Evolutionary conservation across 108 stramenopile species (phyloP), one percentile per base, ranked within the genome.

Genomic region (Epithemia pelagica): DNA sequence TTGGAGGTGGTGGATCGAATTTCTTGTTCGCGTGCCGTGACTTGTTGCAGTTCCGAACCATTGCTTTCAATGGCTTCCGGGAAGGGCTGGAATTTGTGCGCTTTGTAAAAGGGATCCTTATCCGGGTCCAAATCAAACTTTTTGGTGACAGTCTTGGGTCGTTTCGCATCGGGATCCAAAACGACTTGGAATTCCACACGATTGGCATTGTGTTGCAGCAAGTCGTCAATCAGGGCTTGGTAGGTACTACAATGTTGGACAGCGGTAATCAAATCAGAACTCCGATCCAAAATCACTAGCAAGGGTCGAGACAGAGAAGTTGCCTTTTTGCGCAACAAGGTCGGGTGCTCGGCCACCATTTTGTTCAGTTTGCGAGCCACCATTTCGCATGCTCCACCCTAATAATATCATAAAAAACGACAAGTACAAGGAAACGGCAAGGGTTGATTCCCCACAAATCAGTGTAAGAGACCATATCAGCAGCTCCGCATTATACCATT

Each of bases 21-120:
- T 54, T 80, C 84, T 68, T 82, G 77, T 70, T 97, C 90, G 37
- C 78, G 75, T 5, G 70, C 71, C 0, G 87, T 84, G 46, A 98
- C 95, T 59, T 92, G 90, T 70, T 97, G 91, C 61, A 99, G 88
- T 59, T 96, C 97, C 7, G 82, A 62, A 22, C 93, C 95, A 68
- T 97, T 97, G 59, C 86, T 86, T 64, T 99, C 97, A 64, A 99
- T 96, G 7, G 96, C 98, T 63, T 97, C 96, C 1, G 98, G 97
- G 65, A 99, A 98, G 2, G 95, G 90, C 54, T 89, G 75, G 70
- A 95, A 97, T 69, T 95, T 95, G 70, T 96, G 92, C n/a, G 77
- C 71, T 54, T 73, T 69, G 66, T 93, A 93, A 67, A 96, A 94
- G 0, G 86, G 84, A 77, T 96, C 91, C 56, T 77, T 52, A 63